Percentiles rank a stretch among this genome's conserved stretches.
These are phyloP conservation scores for Pythium aristosporum DNA, from an alignment of 352 stramenopile species.

Conservation along the genomic window DNA sequence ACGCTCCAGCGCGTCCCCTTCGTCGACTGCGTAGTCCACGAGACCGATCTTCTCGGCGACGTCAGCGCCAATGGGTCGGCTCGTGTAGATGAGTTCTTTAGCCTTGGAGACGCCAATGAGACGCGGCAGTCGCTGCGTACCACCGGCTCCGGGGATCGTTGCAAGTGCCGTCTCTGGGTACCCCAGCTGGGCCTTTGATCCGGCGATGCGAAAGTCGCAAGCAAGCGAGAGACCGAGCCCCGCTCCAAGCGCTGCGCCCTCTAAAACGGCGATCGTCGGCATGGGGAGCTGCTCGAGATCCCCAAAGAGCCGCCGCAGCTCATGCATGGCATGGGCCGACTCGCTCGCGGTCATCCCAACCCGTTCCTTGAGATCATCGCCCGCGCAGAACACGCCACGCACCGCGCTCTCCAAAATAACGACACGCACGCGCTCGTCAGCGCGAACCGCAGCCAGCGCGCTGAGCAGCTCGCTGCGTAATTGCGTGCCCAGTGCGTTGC, in stretches of 20 bases:
- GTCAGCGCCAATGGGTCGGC: constrained; percentile 70
- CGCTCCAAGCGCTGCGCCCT: constrained; percentile 89
- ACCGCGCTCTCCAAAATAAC: constrained; percentile 78
- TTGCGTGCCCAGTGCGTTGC: constrained; percentile 80
- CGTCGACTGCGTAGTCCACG: constrained; percentile 85
- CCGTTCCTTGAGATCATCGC: constrained; percentile 90
- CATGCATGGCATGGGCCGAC: too few species aligned
- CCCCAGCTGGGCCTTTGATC: constrained; percentile 79
- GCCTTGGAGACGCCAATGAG: constrained; percentile 91
- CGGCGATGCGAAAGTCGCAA: constrained; percentile 91
- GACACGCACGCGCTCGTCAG: constrained; percentile 45
- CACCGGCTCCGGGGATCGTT: constrained; percentile 92
- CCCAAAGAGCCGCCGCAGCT: constrained; percentile 41
- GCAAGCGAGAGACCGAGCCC: constrained; percentile 91
- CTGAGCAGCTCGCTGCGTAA: constrained; percentile 65
- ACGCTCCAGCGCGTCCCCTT: constrained; percentile 62
- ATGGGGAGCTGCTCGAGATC: constrained; percentile 87
- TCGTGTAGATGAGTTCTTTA: constrained; percentile 95
- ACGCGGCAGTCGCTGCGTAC: constrained; percentile 91
- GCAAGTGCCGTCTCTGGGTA: constrained; percentile 91
- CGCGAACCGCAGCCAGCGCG: constrained; percentile 17
- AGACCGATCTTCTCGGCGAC: constrained; percentile 84
- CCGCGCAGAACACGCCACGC: constrained; percentile 88
- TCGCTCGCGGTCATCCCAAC: constrained; percentile 71
- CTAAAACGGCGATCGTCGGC: constrained; percentile 92